Percentiles rank a stretch among this genome's conserved stretches.
phyloP scores from a whole-genome alignment of 169 alveolate species.

The Plasmodium inui region DNA sequence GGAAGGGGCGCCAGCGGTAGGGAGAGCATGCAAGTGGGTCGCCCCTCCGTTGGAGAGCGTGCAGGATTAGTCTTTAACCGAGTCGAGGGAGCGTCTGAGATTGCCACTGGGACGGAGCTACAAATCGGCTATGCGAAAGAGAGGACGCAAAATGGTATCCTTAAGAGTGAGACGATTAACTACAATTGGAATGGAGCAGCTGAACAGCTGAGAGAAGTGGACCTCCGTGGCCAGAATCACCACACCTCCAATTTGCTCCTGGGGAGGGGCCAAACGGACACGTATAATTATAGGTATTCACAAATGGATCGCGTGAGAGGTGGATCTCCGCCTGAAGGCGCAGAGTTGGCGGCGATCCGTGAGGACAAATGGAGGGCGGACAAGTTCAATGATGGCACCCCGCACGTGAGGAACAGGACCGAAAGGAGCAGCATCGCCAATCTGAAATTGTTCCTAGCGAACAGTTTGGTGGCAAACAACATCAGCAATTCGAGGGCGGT shows the following conservation, averaged over 20 bases:
- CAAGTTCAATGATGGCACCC: not conserved
- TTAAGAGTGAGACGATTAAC: not conserved
- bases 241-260: not conserved
- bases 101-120: not conserved
- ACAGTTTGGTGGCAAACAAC: not conserved
- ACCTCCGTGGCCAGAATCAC: not conserved
- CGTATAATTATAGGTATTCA: not conserved
- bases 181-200: not conserved
- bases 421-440: not conserved
- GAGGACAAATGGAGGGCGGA: not conserved
- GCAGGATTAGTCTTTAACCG: not conserved
- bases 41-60: not conserved
- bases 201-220: not conserved
- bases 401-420: slow-evolving; percentile 3
- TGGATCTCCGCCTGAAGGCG: not conserved
- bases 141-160: not conserved
- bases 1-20: not conserved
- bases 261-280: not conserved
- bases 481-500: not conserved
- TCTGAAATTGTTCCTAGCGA: slow-evolving; percentile 15
- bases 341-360: not conserved
- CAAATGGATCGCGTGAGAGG: not conserved
- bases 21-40: not conserved
- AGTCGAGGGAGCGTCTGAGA: not conserved
- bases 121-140: not conserved